Evolutionary conservation across 2,329 filamentous ascomycete genomes (phyloP).

Genomic region (Venturia aucupariae): DNA sequence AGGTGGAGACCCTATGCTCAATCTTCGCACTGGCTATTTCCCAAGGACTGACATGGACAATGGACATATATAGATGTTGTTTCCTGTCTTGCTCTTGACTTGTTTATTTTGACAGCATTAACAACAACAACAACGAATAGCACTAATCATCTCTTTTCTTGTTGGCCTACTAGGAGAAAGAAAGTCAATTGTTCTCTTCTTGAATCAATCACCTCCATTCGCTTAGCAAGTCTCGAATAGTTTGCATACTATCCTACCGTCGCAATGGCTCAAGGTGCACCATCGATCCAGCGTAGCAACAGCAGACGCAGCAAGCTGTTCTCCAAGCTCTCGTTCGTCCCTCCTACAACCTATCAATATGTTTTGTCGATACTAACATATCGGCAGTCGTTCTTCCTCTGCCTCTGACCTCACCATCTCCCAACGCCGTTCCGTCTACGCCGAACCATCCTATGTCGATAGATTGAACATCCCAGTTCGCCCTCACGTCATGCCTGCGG

Average conservation of each 20-base stretch:
- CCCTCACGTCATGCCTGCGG: not conserved
- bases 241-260: not conserved
- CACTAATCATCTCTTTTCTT: not conserved
- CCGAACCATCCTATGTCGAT: not conserved
- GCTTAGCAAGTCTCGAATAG: not conserved
- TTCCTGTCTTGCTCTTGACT: not conserved
- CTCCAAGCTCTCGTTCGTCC: not conserved
- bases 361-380: not conserved
- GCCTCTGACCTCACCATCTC: not conserved
- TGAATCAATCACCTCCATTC: not conserved
- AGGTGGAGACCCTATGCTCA: not conserved
- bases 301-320: conserved; percentile 7
- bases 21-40: not conserved
- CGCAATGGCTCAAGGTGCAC: not conserved
- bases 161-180: not conserved
- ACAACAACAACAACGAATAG: not conserved
- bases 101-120: conserved; percentile 1
- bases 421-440: conserved; percentile 2
- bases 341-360: not conserved
- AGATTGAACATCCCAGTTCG: not conserved
- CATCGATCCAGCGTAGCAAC: not conserved
- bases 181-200: not conserved
- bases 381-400: not conserved
- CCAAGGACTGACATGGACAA: not conserved
- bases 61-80: conserved; percentile 1